A percentile compares a stretch with the other conserved stretches of the same genome.
Evolutionary conservation across 164 flowering plant genomes (phyloP).

Genomic region (Vitis amurensis): DNA sequence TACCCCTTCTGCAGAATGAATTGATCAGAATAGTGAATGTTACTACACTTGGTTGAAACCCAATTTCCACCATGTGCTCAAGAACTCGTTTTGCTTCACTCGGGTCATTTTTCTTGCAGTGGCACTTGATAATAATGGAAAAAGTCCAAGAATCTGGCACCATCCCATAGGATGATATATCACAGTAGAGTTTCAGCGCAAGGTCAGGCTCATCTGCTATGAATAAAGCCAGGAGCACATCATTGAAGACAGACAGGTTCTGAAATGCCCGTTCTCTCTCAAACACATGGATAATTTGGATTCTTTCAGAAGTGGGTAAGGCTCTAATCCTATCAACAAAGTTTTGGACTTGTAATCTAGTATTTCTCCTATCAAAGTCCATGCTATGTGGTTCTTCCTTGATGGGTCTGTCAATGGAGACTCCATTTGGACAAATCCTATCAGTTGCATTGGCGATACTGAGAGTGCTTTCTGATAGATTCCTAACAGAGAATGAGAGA

Average conservation of each 20-base stretch:
- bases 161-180: constrained; percentile 32
- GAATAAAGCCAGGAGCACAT: constrained; percentile 43
- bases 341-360: constrained; percentile 13
- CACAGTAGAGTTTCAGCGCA: constrained; percentile 40
- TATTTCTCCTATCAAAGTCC: constrained; percentile 9
- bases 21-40: constrained; percentile 56
- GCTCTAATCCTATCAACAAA: constrained; percentile 25
- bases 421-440: too few species aligned
- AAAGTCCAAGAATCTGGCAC: constrained; percentile 50
- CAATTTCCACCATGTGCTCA: constrained; percentile 54
- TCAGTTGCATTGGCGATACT: too few species aligned
- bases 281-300: constrained; percentile 14
- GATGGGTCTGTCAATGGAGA: constrained; percentile 2
- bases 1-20: constrained; percentile 59
- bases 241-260: constrained; percentile 40
- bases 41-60: constrained; percentile 51
- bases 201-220: constrained; percentile 42
- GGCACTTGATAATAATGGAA: constrained; percentile 46
- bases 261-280: constrained; percentile 19
- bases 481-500: constrained; percentile 9
- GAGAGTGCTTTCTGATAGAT: constrained; percentile 3
- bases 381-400: constrained; percentile 6
- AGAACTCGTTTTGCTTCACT: constrained; percentile 43
- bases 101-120: constrained; percentile 47
- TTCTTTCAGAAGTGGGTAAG: constrained; percentile 18